A percentile compares a stretch with the other conserved stretches of the same genome.
Conservation (phyloP, 345 rosid species). For the Bretschneidera sinensis region DNA sequence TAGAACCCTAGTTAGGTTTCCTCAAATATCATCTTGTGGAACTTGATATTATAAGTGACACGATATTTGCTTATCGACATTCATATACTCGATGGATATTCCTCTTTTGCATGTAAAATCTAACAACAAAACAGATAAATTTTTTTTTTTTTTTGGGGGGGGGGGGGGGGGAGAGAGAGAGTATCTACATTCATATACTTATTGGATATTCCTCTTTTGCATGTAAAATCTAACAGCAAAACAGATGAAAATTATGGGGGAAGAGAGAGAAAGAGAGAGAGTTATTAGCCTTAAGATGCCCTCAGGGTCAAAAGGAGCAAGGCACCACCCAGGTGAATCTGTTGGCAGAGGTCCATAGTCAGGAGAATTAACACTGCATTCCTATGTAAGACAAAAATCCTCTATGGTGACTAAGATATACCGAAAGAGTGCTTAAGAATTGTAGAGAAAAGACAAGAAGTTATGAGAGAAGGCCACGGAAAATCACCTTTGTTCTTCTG, state of each 20-base stretch:
- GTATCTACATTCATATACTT: not conserved
- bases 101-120: not conserved
- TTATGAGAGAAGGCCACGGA: not conserved
- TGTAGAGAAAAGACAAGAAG: not conserved
- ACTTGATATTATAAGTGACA: too few species aligned
- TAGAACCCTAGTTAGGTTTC: too few species aligned
- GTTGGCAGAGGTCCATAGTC: conserved; percentile 53
- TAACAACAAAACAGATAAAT: too few species aligned
- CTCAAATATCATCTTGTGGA: too few species aligned
- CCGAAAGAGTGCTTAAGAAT: not conserved
- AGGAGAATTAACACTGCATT: conserved; percentile 67
- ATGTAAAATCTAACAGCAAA: not conserved
- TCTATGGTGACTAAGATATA: too few species aligned
- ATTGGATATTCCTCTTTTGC: not conserved
- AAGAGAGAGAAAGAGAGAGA: not conserved
- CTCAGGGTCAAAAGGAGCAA: conserved; percentile 63
- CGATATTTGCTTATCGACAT: too few species aligned
- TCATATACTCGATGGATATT: not conserved
- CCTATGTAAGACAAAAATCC: conserved; percentile 21
- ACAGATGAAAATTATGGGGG: not conserved
- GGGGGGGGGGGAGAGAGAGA: not conserved
- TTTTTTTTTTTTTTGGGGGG: not conserved
- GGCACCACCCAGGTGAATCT: conserved; percentile 57
- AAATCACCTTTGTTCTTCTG: conserved; percentile 43
- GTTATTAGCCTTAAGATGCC: conserved; percentile 46